Evolutionary conservation across 371 early-diverging fungal species (phyloP).

Genomic region (Funneliformis caledonium): DNA sequence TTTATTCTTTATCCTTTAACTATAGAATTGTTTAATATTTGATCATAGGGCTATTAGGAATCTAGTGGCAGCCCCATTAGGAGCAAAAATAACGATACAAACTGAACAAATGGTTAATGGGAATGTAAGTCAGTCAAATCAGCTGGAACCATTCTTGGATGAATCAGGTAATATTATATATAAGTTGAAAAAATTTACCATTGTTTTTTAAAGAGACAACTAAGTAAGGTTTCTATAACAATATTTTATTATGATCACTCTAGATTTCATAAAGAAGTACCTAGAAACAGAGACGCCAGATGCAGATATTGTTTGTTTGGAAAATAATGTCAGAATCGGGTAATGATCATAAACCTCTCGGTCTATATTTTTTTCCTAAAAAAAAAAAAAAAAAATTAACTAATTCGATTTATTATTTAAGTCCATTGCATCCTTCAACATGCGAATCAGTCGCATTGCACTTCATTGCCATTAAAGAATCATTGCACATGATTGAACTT

Average conservation of each 20-base stretch:
- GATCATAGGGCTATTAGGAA: constrained; percentile 45
- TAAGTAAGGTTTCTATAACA: background rate
- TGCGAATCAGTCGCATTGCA: constrained; percentile 77
- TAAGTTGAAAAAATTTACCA: no score
- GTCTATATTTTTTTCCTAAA: background rate
- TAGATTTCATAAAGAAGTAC: constrained; percentile 66
- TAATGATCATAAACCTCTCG: constrained; percentile 29
- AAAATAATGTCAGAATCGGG: constrained; percentile 68
- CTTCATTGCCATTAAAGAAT: constrained; percentile 79
- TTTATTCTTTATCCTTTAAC: background rate
- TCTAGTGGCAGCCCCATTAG: constrained; percentile 56
- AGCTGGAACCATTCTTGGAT: constrained; percentile 67
- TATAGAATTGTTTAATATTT: background rate
- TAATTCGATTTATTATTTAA: constrained; percentile 40
- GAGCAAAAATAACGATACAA: constrained; percentile 44
- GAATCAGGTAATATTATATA: constrained; percentile 53
- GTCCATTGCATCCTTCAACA: constrained; percentile 71
- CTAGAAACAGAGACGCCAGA: constrained; percentile 71
- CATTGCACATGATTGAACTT: constrained; percentile 69
- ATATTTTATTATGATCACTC: background rate
- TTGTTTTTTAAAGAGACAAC: background rate
- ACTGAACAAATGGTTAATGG: constrained; percentile 47
- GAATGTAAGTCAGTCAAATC: constrained; percentile 42
- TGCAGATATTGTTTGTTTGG: constrained; percentile 75
- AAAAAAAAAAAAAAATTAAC: background rate